Evolutionary conservation across 768 basidiomycete genomes (phyloP).

Genomic region (Tubosaeta sp.): DNA sequence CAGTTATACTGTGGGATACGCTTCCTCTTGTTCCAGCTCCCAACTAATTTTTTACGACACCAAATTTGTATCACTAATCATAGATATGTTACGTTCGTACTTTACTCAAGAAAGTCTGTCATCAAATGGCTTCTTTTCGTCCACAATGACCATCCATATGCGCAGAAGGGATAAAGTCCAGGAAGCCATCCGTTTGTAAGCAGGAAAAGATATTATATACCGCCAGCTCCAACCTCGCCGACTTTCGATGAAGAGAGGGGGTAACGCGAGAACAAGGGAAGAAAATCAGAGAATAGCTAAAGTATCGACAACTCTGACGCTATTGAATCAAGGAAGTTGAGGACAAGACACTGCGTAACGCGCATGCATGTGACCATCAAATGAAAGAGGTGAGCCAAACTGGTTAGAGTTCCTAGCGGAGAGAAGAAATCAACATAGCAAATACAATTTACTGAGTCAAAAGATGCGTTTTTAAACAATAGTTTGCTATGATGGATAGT

Average conservation of each 20-base stretch:
- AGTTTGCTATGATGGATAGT: conserved; percentile 38
- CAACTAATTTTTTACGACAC: neutral
- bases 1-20: neutral
- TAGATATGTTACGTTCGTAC: conserved; percentile 3
- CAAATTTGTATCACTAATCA: neutral
- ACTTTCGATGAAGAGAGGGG: neutral
- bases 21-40: neutral
- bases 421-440: conserved; percentile 9
- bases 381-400: conserved; percentile 3
- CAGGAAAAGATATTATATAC: conserved; percentile 3
- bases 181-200: neutral
- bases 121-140: neutral
- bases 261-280: conserved; percentile 6
- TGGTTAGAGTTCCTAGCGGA: conserved; percentile 2
- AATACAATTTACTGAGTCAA: conserved; percentile 6
- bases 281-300: neutral
- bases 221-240: conserved; percentile 5
- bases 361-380: neutral
- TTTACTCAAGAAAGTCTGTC: conserved; percentile 1
- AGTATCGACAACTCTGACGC: neutral
- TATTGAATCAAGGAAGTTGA: neutral
- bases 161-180: neutral
- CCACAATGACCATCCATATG: neutral
- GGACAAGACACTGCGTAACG: neutral
- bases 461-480: neutral